Evolutionary conservation across 225 moss, liverwort and hornwort species (phyloP), one percentile per base, ranked within the genome.

Genomic region (Neckera pumila): DNA sequence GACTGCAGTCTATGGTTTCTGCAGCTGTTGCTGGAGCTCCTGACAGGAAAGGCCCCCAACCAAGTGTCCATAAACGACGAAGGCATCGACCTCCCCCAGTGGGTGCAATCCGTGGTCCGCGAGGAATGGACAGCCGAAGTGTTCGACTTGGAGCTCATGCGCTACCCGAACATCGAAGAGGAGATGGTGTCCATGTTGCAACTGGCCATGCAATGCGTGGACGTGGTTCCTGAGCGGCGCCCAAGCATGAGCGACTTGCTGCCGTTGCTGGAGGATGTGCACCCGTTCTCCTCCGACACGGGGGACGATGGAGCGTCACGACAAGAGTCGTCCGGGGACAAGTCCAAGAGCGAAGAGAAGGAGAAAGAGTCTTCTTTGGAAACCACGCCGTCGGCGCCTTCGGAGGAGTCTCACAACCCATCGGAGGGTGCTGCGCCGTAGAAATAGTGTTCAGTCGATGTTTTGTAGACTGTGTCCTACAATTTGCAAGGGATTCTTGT

Each of bases 101-200:
- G 98, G 98, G 98, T 98, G 73, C 98, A 97, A 85, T 98, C 98
- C 5, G 98, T 98, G 79, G 98, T 98, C 21, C 92, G 98, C 42
- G 98, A 98, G 81, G 98, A 98, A 86, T 98, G 98, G 98, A 98
- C 97, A 12, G 96, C 96, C 6, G 97, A 98, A 85, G 98, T 98
- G 36, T 98, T 98, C 79, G 97, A 98, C 78, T 80, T 96, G 78
- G 98, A 98, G 93, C 89, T 98, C 27, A 97, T 98, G 98, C 93
- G 98, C 76, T 98, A 93, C 87, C 93, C 95, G 54, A 97, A 95
- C 81, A 95, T 98, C 63, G 97, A 98, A 80, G 98, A 98, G 90
- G 98, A 98, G 79, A 97, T 98, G 98, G 98, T 97, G 84, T 93
- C 96, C 88, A 98, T 96, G 97, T 92, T 98, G 72, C 97, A 98